Evolutionary conservation across 257 asterid genomes (phyloP).

Genomic region (Petunia secreta): DNA sequence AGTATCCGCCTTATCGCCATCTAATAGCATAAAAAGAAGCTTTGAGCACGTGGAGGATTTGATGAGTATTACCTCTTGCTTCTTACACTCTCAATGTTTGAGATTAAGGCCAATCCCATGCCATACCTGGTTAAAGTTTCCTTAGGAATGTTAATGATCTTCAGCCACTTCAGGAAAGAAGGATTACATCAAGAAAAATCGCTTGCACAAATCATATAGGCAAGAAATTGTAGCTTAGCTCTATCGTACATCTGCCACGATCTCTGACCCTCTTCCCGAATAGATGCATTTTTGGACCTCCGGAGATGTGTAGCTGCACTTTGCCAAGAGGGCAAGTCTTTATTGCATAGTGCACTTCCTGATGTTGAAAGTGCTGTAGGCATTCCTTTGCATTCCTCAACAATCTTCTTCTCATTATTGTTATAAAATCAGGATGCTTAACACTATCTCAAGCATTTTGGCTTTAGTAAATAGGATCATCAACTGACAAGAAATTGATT

Average conservation of each 20-base stretch:
- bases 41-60: neutral
- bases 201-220: neutral
- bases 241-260: neutral
- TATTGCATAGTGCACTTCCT: neutral
- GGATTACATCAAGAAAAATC: neutral
- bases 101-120: neutral
- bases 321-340: neutral
- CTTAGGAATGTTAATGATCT: neutral
- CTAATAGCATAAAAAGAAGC: neutral
- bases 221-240: neutral
- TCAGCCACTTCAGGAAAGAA: conserved; percentile 10
- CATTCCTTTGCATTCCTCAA: neutral
- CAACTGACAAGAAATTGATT: neutral
- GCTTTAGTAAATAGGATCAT: neutral
- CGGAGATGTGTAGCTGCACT: neutral
- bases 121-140: neutral
- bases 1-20: conserved; percentile 5
- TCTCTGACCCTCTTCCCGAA: neutral
- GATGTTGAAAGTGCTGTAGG: neutral
- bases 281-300: neutral
- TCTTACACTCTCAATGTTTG: neutral
- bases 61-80: neutral
- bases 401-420: neutral
- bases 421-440: neutral
- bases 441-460: neutral